Conservation (phyloP, 768 basidiomycete genomes). For the Lactarius hatsudake region DNA sequence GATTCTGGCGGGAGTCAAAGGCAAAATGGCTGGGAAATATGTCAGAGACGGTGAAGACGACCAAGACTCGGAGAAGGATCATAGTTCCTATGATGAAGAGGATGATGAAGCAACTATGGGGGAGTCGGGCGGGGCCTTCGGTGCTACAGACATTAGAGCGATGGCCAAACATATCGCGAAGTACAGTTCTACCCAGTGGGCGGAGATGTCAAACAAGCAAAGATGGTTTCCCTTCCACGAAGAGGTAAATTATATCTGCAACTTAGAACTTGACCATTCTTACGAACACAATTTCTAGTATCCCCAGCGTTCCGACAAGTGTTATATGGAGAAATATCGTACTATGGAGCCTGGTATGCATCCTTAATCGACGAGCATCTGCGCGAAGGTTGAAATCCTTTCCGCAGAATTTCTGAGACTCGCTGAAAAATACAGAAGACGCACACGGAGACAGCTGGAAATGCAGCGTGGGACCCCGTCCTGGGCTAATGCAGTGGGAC, state of each 20-base stretch:
- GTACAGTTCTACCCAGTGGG: slow-evolving; percentile 42
- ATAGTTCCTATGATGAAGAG: slow-evolving; percentile 31
- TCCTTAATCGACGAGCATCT: not conserved
- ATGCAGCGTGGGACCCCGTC: slow-evolving; percentile 31
- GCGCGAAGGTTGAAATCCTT: not conserved
- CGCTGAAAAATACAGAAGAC: slow-evolving; percentile 31
- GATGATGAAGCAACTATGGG: slow-evolving; percentile 49
- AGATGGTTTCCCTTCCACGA: slow-evolving; percentile 55
- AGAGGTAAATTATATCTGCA: slow-evolving; percentile 39
- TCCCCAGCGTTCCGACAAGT: slow-evolving; percentile 16
- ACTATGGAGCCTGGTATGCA: slow-evolving; percentile 12
- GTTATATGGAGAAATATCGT: slow-evolving; percentile 19
- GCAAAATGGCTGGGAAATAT: slow-evolving; percentile 2
- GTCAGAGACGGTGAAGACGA: slow-evolving; percentile 32
- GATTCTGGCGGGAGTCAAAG: slow-evolving; percentile 9
- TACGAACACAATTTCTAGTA: slow-evolving; percentile 7
- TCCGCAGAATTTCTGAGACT: slow-evolving; percentile 24
- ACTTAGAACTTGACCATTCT: not conserved
- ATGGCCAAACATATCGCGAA: slow-evolving; percentile 56
- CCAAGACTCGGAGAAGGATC: slow-evolving; percentile 29
- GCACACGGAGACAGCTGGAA: slow-evolving; percentile 18
- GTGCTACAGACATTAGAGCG: slow-evolving; percentile 59
- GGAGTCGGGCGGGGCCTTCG: slow-evolving; percentile 45
- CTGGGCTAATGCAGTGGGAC: slow-evolving; percentile 25
- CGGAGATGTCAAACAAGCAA: slow-evolving; percentile 40